A percentile compares a stretch with the other conserved stretches of the same genome.
Conservation (phyloP, 306 rosid species). For the Fragaria nilgerrensis region DNA sequence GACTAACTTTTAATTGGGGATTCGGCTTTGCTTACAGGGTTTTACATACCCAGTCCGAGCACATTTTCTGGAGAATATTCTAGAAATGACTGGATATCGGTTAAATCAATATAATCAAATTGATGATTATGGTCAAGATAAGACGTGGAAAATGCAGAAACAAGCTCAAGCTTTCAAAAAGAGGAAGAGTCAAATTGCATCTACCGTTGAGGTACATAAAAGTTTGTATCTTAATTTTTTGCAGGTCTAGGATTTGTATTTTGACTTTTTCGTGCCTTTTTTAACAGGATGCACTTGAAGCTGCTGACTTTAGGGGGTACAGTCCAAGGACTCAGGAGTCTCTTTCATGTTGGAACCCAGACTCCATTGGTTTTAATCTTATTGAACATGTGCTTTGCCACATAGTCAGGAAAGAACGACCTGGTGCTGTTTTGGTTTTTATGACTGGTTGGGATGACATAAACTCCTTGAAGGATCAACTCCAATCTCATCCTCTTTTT, state of each 20-base stretch:
- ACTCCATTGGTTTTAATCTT: slow-evolving; percentile 59
- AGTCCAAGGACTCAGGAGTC: slow-evolving; percentile 43
- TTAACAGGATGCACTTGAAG: slow-evolving; percentile 48
- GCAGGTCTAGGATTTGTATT: slow-evolving; percentile 7
- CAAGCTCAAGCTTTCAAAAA: slow-evolving; percentile 43
- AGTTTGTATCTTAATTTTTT: not conserved
- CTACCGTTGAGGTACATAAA: slow-evolving; percentile 47
- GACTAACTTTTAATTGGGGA: slow-evolving; percentile 7
- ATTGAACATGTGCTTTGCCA: slow-evolving; percentile 45
- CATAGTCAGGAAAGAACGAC: slow-evolving; percentile 46
- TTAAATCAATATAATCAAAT: slow-evolving; percentile 49
- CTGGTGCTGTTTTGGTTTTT: slow-evolving; percentile 58
- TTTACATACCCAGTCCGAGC: slow-evolving; percentile 54
- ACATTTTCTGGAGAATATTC: slow-evolving; percentile 51
- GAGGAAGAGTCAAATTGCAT: slow-evolving; percentile 57
- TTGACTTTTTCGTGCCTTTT: not conserved
- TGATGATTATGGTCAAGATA: slow-evolving; percentile 66
- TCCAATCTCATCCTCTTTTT: slow-evolving; percentile 50
- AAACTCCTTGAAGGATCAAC: slow-evolving; percentile 52
- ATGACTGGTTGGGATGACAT: slow-evolving; percentile 73
- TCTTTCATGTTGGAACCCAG: slow-evolving; percentile 53
- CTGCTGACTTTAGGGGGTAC: slow-evolving; percentile 40
- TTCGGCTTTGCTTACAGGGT: slow-evolving; percentile 37
- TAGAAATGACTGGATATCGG: slow-evolving; percentile 51
- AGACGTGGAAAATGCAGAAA: slow-evolving; percentile 56